Base-by-base conservation (phyloP, 1,139 yeast species). In the Debaryomycetaceae sp. region DNA sequence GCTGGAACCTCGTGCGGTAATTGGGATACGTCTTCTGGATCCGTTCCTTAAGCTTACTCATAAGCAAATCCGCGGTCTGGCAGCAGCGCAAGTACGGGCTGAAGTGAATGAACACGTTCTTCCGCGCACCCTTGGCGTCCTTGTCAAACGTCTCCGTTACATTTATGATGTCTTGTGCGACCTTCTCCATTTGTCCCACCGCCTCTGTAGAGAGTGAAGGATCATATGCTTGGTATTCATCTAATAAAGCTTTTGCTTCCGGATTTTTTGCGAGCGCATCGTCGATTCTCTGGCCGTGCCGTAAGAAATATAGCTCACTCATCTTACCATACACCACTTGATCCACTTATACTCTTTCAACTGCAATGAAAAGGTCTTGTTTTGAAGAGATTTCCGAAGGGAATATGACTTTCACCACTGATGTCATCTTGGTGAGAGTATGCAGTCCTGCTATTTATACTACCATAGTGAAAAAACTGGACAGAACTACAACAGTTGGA, bases 241-340 rank as follows among this genome's bases (percentile, higher is more conserved):
- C 49, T 20, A 54, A 45, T 13, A 71, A 41, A 3, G 76, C 68
- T 36, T 49, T 49, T 24, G 71, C 68, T 9, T 42, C 34, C 7
- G 66, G 58, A 40, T 66, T 63, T 30, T 51, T 53, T 36, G 53
- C 45, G 42, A 57, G 50, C 5, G 68, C 73, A 50, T 72, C 76
- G 55, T 74, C 78, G 42, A 72, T 70, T 47, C 78, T 60, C 43
- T 65, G 63, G 34, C 75, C 78, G 57, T 74, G 79, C 46, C 79
- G 75, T 50, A 74, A 60, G 59, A 74, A 74, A 57, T 60, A 71
- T 49, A 74, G 59, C 57, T 74, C 78, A 30, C 70, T 54, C 73
- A 68, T 68, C 11, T 24, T 38, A 27, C 31, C 11, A 27, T 11
- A 27, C 31, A 27, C 11, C 11, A 27, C 4, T 27, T 27, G 31